These are phyloP conservation scores for Euclidium syriacum DNA, from an alignment of 345 rosid genomes.

Conservation along the genomic window DNA sequence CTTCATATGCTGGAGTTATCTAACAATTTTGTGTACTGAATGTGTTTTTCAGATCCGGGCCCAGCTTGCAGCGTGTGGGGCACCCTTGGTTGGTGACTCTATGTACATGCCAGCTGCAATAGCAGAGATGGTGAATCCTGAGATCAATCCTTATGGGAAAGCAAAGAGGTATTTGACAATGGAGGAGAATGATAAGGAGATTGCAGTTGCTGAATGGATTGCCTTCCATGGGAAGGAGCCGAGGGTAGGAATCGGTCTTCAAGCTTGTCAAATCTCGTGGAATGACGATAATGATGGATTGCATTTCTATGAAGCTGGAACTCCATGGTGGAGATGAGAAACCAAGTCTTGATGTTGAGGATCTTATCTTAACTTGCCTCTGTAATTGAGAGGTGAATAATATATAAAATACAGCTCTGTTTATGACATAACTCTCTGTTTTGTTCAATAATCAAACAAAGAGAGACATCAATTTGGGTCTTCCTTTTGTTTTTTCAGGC, in stretches of 20 bases:
- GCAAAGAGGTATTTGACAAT: slow-evolving; percentile 22
- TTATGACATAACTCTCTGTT: neutral
- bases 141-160: slow-evolving; percentile 66
- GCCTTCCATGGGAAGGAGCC: slow-evolving; percentile 76
- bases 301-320: slow-evolving; percentile 62
- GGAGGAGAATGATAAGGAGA: slow-evolving; percentile 43
- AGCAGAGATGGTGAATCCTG: slow-evolving; percentile 59
- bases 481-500: slow-evolving; percentile 16
- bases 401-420: neutral
- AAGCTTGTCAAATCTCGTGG: slow-evolving; percentile 93
- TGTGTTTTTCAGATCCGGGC: slow-evolving; percentile 59
- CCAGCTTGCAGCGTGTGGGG: slow-evolving; percentile 84
- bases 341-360: neutral
- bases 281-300: slow-evolving; percentile 65
- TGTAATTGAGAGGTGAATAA: neutral
- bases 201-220: slow-evolving; percentile 61
- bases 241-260: slow-evolving; percentile 69
- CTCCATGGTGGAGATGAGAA: slow-evolving; percentile 78
- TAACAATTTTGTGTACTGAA: neutral
- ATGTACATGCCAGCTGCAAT: slow-evolving; percentile 86
- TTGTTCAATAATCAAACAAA: neutral
- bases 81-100: slow-evolving; percentile 87
- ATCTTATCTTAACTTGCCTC: neutral
- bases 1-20: neutral
- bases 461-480: neutral